Evolutionary conservation across 2,329 filamentous ascomycete genomes (phyloP), one percentile per base, ranked within the genome.

Genomic region (Amylocarpus encephaloides): DNA sequence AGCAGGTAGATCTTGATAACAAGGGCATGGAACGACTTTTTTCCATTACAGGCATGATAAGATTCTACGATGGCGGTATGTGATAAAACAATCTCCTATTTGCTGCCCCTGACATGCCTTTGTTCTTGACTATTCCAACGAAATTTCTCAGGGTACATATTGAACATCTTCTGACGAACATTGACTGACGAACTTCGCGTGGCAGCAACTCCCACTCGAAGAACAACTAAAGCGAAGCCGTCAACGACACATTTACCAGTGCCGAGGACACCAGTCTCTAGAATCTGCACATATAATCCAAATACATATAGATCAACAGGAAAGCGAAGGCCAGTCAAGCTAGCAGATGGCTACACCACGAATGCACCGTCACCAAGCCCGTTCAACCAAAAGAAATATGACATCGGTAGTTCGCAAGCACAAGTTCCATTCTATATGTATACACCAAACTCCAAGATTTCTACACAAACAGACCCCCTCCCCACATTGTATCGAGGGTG

Each of bases 61-160:
- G 34, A 26, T 53, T 62, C 41, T 63, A 56, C 42, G 62, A 63
- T 51, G 55, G 60, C 15, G 45, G 59, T 58, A 51, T 33, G 52
- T 41, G 51, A 10, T n/a, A 13, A 9, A 12, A 36, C 15, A 7
- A 18, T 9, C 12, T 34, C 5, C 15, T 15, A 41, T 16, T 52
- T 29, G 39, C 26, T 43, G 29, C 34, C 22, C 22, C 22, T 26
- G 22, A 26, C 7, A 26, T 26, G 22, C 22, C 22, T 26, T 26
- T 26, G 4, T 26, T 4, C 22, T 4, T 26, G 22, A 7, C 22
- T 4, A 26, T 26, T 26, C 22, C 7, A 7, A 7, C 22, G 22
- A 7, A 26, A 4, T 4, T 26, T 26, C 7, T 26, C 4, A 26
- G 22, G 7, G 22, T 7, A 26, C 22, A 26, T 26, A 26, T 26